These are phyloP conservation scores for Lactifluus rugatus DNA, from an alignment of 768 basidiomycete genomes.

Conservation along the genomic window DNA sequence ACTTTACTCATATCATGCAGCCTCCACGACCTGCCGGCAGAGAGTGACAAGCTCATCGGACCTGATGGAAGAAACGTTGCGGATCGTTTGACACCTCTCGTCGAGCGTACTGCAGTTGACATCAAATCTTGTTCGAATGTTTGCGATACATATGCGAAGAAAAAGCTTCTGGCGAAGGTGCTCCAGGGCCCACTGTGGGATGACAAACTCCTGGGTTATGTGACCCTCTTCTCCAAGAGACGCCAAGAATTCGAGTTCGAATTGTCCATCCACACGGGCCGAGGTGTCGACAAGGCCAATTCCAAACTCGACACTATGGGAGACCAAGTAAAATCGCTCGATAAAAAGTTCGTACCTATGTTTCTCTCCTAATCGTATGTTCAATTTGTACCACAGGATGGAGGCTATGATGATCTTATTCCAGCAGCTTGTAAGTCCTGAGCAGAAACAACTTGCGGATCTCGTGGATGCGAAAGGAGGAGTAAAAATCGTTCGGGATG, in stretches of 20 bases:
- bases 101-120: constrained; percentile 24
- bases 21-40: constrained; percentile 23
- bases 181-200: constrained; percentile 26
- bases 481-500: constrained; percentile 14
- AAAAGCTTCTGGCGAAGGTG: constrained; percentile 24
- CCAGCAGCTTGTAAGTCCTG: constrained; percentile 11
- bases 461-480: constrained; percentile 22
- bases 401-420: constrained; percentile 15
- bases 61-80: constrained; percentile 29
- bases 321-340: constrained; percentile 1
- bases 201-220: constrained; percentile 21
- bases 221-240: constrained; percentile 22
- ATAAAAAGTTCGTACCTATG: constrained; percentile 11
- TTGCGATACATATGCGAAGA: constrained; percentile 29
- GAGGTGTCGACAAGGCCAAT: neutral
- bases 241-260: constrained; percentile 25
- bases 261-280: constrained; percentile 24
- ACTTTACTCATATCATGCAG: constrained; percentile 20
- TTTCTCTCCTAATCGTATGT: neutral
- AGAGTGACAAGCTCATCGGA: constrained; percentile 24
- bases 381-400: constrained; percentile 9
- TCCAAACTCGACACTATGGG: constrained; percentile 9
- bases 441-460: constrained; percentile 6
- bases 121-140: constrained; percentile 27
- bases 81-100: constrained; percentile 27